Evolutionary conservation across 1,284 basidiomycete genomes (phyloP).

Genomic region (Mycena sp.): DNA sequence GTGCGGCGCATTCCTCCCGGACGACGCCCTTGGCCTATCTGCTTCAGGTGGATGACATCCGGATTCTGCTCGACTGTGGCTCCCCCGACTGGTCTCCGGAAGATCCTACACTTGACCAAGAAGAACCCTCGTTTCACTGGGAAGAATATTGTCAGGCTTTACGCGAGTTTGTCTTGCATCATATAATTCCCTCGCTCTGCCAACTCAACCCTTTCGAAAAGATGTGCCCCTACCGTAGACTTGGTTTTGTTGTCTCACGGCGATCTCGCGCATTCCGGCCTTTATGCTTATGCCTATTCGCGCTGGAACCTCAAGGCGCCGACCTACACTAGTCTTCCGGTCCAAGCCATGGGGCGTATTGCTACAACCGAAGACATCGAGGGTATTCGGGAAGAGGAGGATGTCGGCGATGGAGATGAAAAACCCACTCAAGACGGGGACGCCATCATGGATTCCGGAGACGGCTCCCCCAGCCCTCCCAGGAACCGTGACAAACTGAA

Average conservation of each 20-base stretch:
- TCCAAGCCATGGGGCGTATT: slow-evolving; percentile 95
- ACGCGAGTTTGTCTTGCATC: slow-evolving; percentile 61
- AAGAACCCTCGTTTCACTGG: slow-evolving; percentile 55
- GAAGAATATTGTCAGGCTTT: slow-evolving; percentile 72
- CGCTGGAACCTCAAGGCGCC: slow-evolving; percentile 91
- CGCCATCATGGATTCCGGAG: slow-evolving; percentile 26
- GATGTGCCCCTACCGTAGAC: slow-evolving; percentile 79
- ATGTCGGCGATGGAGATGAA: slow-evolving; percentile 57
- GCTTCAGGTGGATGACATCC: slow-evolving; percentile 94
- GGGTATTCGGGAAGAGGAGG: slow-evolving; percentile 80
- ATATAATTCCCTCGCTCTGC: slow-evolving; percentile 11
- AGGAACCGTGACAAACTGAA: slow-evolving; percentile 35
- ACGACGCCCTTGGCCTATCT: slow-evolving; percentile 83
- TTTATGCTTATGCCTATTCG: slow-evolving; percentile 92
- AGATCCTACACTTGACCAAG: slow-evolving; percentile 44
- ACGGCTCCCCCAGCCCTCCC: slow-evolving; percentile 28
- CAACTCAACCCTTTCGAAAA: slow-evolving; percentile 44
- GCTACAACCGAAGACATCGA: slow-evolving; percentile 88
- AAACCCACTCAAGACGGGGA: slow-evolving; percentile 34
- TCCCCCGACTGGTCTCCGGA: slow-evolving; percentile 87
- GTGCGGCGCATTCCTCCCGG: slow-evolving; percentile 76
- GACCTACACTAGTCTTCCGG: slow-evolving; percentile 96
- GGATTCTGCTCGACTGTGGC: slow-evolving; percentile 95
- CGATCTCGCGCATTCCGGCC: slow-evolving; percentile 86
- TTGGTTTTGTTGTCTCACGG: slow-evolving; percentile 95